phyloP scores from a whole-genome alignment of 176 grass and related monocot species.

The Musa itinerans region DNA sequence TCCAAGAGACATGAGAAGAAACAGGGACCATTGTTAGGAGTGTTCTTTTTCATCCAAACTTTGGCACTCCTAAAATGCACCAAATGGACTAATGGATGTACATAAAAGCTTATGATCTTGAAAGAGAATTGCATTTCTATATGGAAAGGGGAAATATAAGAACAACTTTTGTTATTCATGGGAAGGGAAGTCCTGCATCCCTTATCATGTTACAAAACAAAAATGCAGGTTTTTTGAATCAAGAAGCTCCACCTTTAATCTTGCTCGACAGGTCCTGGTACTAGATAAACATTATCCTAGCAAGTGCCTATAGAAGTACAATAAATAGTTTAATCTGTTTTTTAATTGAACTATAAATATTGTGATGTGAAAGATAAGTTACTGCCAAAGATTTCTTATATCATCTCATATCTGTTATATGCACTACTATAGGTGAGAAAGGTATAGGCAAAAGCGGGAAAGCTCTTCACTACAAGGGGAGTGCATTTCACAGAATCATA shows the following conservation, averaged over 20 bases:
- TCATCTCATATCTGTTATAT: background rate
- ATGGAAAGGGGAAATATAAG: background rate
- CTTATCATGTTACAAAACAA: background rate
- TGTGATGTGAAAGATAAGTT: background rate
- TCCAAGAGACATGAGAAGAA: background rate
- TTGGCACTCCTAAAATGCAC: background rate
- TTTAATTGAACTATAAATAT: background rate
- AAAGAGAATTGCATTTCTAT: background rate
- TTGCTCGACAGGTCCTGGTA: no score
- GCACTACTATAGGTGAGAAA: slow-evolving; percentile 68
- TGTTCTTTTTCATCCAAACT: background rate
- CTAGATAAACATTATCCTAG: background rate
- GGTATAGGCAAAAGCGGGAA: slow-evolving; percentile 79
- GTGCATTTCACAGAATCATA: slow-evolving; percentile 85
- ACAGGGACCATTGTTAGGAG: background rate
- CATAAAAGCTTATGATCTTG: background rate
- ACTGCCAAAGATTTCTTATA: background rate
- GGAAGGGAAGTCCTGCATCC: background rate
- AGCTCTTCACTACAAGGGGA: slow-evolving; percentile 91
- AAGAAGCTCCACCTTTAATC: background rate
- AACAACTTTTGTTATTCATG: background rate
- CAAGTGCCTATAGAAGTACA: background rate
- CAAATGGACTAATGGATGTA: background rate
- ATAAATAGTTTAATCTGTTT: background rate
- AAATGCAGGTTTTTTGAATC: background rate